Conservation (phyloP, 2,329 filamentous ascomycete species). For the Aureobasidium melanogenum region DNA sequence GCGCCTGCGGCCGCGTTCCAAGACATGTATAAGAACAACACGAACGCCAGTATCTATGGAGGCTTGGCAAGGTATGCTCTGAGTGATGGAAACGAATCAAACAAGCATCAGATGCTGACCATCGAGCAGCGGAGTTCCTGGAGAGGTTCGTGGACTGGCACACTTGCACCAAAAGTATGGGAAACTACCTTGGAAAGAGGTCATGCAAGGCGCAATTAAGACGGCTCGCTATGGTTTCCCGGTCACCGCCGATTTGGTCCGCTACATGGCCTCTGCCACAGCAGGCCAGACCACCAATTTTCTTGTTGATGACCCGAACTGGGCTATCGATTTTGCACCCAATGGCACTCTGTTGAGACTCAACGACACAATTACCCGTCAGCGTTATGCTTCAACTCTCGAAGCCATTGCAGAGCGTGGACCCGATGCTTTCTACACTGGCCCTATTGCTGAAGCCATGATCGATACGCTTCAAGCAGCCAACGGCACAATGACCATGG, state of each 20-base stretch:
- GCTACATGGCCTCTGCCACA: conserved; percentile 56
- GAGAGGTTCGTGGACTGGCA: conserved; percentile 70
- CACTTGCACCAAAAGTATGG: conserved; percentile 68
- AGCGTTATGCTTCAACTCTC: conserved; percentile 71
- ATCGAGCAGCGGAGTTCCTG: conserved; percentile 52
- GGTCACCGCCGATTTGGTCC: conserved; percentile 64
- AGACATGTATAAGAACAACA: conserved; percentile 75
- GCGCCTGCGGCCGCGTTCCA: conserved; percentile 73
- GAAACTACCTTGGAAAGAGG: conserved; percentile 43
- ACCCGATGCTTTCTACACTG: conserved; percentile 58
- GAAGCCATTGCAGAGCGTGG: conserved; percentile 68
- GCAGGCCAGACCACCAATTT: conserved; percentile 48
- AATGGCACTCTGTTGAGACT: conserved; percentile 63
- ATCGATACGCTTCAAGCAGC: conserved; percentile 57
- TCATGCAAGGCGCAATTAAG: conserved; percentile 65
- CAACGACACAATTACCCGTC: conserved; percentile 71
- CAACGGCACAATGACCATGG: conserved; percentile 79
- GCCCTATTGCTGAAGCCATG: conserved; percentile 62
- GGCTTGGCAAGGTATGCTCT: conserved; percentile 47
- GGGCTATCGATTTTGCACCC: conserved; percentile 83
- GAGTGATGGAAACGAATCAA: neutral
- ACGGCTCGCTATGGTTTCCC: conserved; percentile 66
- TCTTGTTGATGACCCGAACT: conserved; percentile 63
- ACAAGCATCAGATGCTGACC: neutral
- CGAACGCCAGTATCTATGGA: conserved; percentile 56